A percentile compares a stretch with the other conserved stretches of the same genome.
These are phyloP conservation scores for Aurantiochytrium sp. DNA, from an alignment of 108 stramenopile genomes.

Conservation along the genomic window DNA sequence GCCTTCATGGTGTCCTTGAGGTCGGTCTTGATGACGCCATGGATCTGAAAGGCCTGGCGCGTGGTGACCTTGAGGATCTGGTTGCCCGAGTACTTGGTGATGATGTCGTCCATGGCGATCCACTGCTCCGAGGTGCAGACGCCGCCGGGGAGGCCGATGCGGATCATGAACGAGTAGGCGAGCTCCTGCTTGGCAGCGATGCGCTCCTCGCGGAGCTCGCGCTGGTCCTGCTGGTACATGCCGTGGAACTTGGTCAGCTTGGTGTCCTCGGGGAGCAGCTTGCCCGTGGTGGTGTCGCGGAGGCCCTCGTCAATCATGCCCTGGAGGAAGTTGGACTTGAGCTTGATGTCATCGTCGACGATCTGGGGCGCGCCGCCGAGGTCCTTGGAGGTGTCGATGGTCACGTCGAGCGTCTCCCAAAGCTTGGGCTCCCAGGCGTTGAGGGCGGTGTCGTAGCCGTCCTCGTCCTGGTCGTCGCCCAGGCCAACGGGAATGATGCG, in stretches of 20 bases:
- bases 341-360: conserved; percentile 34
- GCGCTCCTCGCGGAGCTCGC: conserved; percentile 68
- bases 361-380: background rate
- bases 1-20: conserved; percentile 89
- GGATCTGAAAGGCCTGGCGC: conserved; percentile 95
- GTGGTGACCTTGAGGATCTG: conserved; percentile 91
- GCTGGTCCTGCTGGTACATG: conserved; percentile 92
- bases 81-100: conserved; percentile 73
- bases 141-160: conserved; percentile 84
- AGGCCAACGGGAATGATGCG: background rate
- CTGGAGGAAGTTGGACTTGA: background rate
- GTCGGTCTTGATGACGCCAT: conserved; percentile 88
- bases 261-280: conserved; percentile 11
- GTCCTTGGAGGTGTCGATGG: background rate
- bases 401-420: conserved; percentile 9
- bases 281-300: background rate
- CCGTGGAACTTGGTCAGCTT: conserved; percentile 84
- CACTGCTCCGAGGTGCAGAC: conserved; percentile 84
- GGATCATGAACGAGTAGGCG: conserved; percentile 95
- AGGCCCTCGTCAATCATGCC: conserved; percentile 5
- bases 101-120: conserved; percentile 73
- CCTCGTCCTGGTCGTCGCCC: conserved; percentile 32
- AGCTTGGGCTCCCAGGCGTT: background rate
- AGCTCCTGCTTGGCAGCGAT: conserved; percentile 41
- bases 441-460: conserved; percentile 16